Evolutionary conservation across 371 early-diverging fungal genomes (phyloP).

Genomic region (Rhizopus microsporus): DNA sequence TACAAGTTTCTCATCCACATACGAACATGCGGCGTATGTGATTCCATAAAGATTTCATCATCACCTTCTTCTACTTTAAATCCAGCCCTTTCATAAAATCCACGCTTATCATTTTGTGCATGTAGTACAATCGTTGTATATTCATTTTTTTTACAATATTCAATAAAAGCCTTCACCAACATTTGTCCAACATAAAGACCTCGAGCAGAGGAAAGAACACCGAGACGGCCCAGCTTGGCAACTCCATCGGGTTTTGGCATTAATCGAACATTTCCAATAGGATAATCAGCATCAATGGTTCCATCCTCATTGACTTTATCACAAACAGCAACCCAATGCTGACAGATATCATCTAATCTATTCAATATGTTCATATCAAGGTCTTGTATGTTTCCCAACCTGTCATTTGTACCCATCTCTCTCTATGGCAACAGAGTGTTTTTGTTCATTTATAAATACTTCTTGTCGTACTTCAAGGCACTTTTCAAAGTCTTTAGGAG

Average conservation of each 20-base stretch:
- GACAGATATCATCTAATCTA: constrained; percentile 26
- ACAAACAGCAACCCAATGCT: constrained; percentile 39
- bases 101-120: constrained; percentile 43
- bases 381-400: neutral
- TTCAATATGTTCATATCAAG: neutral
- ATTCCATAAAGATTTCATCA: constrained; percentile 38
- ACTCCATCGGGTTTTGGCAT: constrained; percentile 23
- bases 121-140: constrained; percentile 32
- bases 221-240: constrained; percentile 48
- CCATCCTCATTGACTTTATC: constrained; percentile 15
- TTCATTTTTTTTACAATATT: constrained; percentile 21
- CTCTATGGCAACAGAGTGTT: constrained; percentile 29
- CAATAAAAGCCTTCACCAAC: constrained; percentile 28
- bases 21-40: constrained; percentile 44
- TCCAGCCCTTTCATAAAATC: constrained; percentile 48
- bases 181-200: constrained; percentile 35
- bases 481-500: neutral
- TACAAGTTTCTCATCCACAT: constrained; percentile 37
- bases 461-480: neutral
- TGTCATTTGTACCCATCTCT: constrained; percentile 37
- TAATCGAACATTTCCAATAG: constrained; percentile 42
- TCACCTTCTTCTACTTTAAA: constrained; percentile 40
- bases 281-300: constrained; percentile 12
- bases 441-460: constrained; percentile 5
- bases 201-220: constrained; percentile 37